Conservation (phyloP, 306 rosid species). For the Quercus dentata region DNA sequence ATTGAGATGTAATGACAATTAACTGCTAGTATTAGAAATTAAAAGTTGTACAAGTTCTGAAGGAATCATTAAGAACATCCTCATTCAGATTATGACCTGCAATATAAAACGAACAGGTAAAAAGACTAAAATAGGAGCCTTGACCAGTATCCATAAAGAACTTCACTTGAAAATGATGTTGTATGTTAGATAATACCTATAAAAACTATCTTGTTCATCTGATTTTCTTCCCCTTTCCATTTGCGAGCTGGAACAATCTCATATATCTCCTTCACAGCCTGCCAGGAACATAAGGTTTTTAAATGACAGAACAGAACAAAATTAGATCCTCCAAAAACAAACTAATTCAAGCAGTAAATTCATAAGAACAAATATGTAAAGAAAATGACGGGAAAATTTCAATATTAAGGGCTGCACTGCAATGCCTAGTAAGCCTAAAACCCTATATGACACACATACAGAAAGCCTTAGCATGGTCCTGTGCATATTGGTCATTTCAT, state of each 20-base stretch:
- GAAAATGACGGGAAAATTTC: background rate
- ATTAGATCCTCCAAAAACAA: background rate
- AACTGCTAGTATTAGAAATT: background rate
- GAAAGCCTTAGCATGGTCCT: background rate
- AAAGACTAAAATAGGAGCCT: background rate
- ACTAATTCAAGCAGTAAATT: background rate
- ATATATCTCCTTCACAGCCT: constrained; percentile 89
- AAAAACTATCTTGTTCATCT: constrained; percentile 75
- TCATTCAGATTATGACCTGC: constrained; percentile 51
- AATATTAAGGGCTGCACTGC: background rate
- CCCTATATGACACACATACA: background rate
- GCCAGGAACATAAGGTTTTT: constrained; percentile 14
- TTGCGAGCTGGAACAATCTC: constrained; percentile 86
- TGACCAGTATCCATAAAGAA: background rate
- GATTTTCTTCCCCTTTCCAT: constrained; percentile 71
- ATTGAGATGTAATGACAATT: background rate
- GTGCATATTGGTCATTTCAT: no score
- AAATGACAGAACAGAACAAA: background rate
- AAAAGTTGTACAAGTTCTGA: constrained; percentile 25
- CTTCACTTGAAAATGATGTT: background rate
- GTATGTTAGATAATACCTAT: constrained; percentile 49
- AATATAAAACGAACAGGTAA: background rate
- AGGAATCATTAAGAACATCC: constrained; percentile 35
- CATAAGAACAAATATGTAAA: background rate
- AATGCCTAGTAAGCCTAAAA: background rate